phyloP scores from a whole-genome alignment of 805 yeast genomes.

The Spathaspora girioi region DNA sequence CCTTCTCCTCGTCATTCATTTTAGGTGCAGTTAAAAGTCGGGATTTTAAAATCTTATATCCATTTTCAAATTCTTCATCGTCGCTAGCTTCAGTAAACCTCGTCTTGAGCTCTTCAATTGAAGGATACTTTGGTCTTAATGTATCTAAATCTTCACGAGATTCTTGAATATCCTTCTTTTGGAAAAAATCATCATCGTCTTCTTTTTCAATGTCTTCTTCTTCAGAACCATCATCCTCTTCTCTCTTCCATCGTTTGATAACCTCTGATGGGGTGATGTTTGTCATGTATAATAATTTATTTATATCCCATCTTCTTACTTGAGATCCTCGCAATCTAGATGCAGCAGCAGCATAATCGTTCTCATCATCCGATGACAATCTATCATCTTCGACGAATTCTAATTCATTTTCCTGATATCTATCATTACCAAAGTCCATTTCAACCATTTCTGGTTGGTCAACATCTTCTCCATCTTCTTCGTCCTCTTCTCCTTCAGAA shows the following conservation, averaged over 20 bases:
- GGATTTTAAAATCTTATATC: conserved; percentile 37
- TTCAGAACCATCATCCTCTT: conserved; percentile 37
- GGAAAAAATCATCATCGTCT: conserved; percentile 55
- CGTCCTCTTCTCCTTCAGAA: conserved; percentile 40
- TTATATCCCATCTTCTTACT: conserved; percentile 69
- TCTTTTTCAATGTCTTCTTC: conserved; percentile 43
- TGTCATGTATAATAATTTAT: conserved; percentile 74
- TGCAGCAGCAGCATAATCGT: conserved; percentile 51
- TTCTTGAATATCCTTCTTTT: conserved; percentile 35
- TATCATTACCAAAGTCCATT: conserved; percentile 39
- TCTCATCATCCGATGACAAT: conserved; percentile 38
- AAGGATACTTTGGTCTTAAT: conserved; percentile 32
- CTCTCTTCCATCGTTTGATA: conserved; percentile 66
- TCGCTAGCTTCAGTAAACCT: conserved; percentile 43
- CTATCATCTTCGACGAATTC: conserved; percentile 47
- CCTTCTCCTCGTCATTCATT: conserved; percentile 25
- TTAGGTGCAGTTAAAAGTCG: conserved; percentile 57
- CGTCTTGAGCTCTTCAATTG: conserved; percentile 39
- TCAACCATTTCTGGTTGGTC: conserved; percentile 43
- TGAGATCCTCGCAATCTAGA: conserved; percentile 50
- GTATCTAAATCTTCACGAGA: conserved; percentile 33
- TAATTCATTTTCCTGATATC: conserved; percentile 31
- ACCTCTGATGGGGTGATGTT: conserved; percentile 74
- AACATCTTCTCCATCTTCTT: conserved; percentile 31
- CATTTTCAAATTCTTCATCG: conserved; percentile 35